A percentile compares a stretch with the other conserved stretches of the same genome.
These are phyloP conservation scores for Aspergillus carlsbadensis DNA, from an alignment of 495 filamentous ascomycete species.

Conservation along the genomic window DNA sequence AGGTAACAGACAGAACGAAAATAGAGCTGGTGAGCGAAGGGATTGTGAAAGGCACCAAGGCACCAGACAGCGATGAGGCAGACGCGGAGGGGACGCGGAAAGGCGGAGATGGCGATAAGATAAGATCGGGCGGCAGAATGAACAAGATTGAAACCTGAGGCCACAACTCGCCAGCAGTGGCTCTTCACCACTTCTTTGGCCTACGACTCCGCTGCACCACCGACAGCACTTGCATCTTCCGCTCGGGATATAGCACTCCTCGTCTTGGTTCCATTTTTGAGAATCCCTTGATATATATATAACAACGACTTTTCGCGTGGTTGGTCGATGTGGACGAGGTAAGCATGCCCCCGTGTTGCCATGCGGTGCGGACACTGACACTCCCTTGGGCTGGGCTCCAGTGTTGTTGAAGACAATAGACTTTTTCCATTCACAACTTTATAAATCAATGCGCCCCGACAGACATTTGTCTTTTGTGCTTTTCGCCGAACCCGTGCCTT, in stretches of 20 bases:
- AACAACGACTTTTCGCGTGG: neutral
- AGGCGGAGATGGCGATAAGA: constrained; percentile 47
- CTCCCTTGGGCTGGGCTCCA: constrained; percentile 17
- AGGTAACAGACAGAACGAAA: neutral
- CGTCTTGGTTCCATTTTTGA: neutral
- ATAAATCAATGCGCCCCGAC: constrained; percentile 11
- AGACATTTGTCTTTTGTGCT: constrained; percentile 1
- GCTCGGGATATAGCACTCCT: neutral
- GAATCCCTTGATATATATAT: constrained; percentile 14
- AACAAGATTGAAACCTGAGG: constrained; percentile 20
- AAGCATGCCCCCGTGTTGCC: constrained; percentile 14
- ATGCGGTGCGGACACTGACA: constrained; percentile 19
- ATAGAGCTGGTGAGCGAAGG: neutral
- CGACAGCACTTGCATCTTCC: constrained; percentile 3
- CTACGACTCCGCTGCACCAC: constrained; percentile 6
- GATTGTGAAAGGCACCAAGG: neutral
- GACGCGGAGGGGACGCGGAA: constrained; percentile 3
- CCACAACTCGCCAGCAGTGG: constrained; percentile 14
- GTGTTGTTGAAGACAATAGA: constrained; percentile 15
- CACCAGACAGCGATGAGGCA: constrained; percentile 8
- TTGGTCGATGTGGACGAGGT: constrained; percentile 20
- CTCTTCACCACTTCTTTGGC: constrained; percentile 17
- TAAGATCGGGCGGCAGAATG: constrained; percentile 30
- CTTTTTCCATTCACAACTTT: constrained; percentile 7
- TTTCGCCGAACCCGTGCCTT: neutral